phyloP scores from a whole-genome alignment of 179 eudicot species.

The Spinacia oleracea region DNA sequence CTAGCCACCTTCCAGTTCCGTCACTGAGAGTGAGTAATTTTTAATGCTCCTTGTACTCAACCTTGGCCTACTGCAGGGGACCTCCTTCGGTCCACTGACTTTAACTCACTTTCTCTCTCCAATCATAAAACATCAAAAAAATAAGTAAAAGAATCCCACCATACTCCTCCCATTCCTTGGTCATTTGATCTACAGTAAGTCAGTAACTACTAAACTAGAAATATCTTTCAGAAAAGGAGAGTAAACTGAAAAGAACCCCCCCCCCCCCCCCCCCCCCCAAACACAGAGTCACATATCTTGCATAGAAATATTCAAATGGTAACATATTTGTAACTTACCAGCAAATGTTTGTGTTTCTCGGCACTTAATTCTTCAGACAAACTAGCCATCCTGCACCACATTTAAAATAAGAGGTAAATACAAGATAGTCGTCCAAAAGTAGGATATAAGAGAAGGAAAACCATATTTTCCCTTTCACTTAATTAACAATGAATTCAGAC shows the following conservation, averaged over 20 bases:
- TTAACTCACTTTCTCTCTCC: neutral
- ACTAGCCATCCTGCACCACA: constrained; percentile 61
- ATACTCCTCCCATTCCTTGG: too few species aligned
- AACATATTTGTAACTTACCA: constrained; percentile 42
- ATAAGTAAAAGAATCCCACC: neutral
- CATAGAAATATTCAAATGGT: neutral
- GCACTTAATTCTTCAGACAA: constrained; percentile 82
- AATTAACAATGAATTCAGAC: neutral
- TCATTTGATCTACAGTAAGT: too few species aligned
- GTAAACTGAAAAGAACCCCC: neutral
- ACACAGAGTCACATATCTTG: neutral
- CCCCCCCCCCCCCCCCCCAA: neutral
- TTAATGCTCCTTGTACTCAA: neutral
- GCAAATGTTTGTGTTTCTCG: constrained; percentile 65
- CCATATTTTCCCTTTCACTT: neutral
- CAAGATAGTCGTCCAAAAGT: neutral
- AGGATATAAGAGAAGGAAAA: neutral
- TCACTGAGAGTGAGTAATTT: too few species aligned
- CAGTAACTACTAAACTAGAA: too few species aligned
- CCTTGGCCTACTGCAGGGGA: neutral
- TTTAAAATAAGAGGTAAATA: neutral
- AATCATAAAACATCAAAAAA: neutral
- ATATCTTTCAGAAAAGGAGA: too few species aligned
- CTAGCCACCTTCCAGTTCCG: too few species aligned
- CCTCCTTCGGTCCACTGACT: neutral